A percentile compares a stretch with the other conserved stretches of the same genome.
These are phyloP conservation scores for Pythium pectinolyticum DNA, from an alignment of 352 stramenopile genomes.

Conservation along the genomic window DNA sequence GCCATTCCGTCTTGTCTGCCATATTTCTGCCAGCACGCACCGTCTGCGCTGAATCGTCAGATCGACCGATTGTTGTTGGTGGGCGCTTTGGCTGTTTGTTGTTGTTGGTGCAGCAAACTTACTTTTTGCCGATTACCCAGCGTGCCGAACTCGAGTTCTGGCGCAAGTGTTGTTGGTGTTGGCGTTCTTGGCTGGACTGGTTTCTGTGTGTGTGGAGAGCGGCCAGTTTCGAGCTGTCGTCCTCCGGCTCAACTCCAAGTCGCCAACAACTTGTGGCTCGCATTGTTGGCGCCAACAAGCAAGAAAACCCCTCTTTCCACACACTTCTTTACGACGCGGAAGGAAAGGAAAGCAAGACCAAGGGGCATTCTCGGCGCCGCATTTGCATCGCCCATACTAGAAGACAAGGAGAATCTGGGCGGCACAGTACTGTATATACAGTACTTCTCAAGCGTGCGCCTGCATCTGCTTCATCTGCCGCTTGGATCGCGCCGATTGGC, in stretches of 20 bases:
- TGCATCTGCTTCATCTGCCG: constrained; percentile 5
- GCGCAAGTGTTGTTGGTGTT: not conserved
- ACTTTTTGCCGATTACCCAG: not conserved
- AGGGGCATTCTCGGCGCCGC: not conserved
- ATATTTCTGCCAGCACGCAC: not conserved
- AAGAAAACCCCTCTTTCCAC: too few species aligned
- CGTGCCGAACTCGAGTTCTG: not conserved
- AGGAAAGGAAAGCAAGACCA: not conserved
- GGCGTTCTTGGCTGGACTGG: too few species aligned
- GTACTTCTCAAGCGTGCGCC: not conserved
- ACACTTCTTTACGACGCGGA: too few species aligned
- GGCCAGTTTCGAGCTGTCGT: constrained; percentile 2
- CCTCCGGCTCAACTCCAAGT: not conserved
- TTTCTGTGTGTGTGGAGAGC: not conserved
- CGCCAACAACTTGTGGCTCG: not conserved
- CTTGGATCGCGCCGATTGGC: constrained; percentile 6
- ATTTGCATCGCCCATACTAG: not conserved
- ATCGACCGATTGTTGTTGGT: constrained; percentile 4
- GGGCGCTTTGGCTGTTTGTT: not conserved
- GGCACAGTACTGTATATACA: not conserved
- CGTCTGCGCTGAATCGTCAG: constrained; percentile 8
- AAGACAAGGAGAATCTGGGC: not conserved
- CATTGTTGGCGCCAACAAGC: constrained; percentile 4
- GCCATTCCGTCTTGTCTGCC: constrained; percentile 1
- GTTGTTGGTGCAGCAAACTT: not conserved